Base-by-base conservation (phyloP, 2,329 filamentous ascomycete species). In the Juglanconis juglandina region DNA sequence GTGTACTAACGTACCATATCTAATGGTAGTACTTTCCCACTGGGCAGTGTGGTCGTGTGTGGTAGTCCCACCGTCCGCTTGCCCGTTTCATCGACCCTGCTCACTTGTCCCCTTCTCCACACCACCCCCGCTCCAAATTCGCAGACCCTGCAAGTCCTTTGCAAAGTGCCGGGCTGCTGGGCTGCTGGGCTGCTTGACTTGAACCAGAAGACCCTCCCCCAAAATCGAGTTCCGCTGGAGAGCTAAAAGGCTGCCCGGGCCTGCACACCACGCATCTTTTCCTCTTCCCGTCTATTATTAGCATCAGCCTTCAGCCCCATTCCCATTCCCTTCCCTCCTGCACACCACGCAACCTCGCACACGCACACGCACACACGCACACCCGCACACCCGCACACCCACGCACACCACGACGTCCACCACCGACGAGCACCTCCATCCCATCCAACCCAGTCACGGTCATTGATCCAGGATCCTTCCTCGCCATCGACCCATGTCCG, bases 241-340 rank as follows among this genome's bases (percentile, higher is more conserved):
- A 33, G 42, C 65, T 65, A 59, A 63, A 69, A 56, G 42, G 53
- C 50, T 59, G 42, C 58, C 46, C 59, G 65, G 65, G 64, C 65
- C 64, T 66, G 63, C 61, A 64, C 66, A 60, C 61, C 65, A 77
- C 39, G 5, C 30, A n/a, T 35, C 32, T 42, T 58, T 41, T 50
- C 42, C 55, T 58, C 55, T 57, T 48, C 76, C 72, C 68, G 66
- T 77, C 78, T 81, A 80, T 79, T 77, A 78, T 80, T 81, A 80
- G 78, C 75, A 80, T 69, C 77, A 76, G 72, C 74, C 73, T 79
- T 76, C 77, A 79, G 76, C 78, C 78, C 77, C 78, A 78, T 75
- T 68, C 70, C 70, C 73, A 71, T 72, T 74, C 69, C 67, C 35
- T 46, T 44, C 33, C 47, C 35, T 56, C 50, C 49, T 47, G 33